A percentile compares a stretch with the other conserved stretches of the same genome.
Conservation (phyloP, 2,329 filamentous ascomycete genomes). For the Aspergillus aculeatus region DNA sequence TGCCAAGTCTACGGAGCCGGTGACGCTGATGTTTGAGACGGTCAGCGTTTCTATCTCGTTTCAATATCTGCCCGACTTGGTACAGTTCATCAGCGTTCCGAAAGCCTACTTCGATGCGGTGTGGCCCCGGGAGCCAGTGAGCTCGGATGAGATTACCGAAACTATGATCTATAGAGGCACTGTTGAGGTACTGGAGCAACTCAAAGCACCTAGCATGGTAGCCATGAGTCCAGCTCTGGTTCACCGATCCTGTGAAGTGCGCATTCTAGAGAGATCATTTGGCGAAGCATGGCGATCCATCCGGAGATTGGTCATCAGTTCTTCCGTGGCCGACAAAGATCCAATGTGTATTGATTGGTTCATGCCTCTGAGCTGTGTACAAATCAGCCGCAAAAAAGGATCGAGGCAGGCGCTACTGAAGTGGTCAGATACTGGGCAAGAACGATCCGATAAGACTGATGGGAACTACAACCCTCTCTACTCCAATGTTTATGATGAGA, state of each 20-base stretch:
- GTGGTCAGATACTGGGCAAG: conserved; percentile 35
- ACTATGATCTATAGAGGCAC: conserved; percentile 29
- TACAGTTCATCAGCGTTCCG: conserved; percentile 31
- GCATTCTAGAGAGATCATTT: conserved; percentile 31
- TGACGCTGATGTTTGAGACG: conserved; percentile 27
- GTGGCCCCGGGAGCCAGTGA: conserved; percentile 29
- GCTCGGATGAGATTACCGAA: conserved; percentile 29
- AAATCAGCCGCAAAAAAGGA: conserved; percentile 24
- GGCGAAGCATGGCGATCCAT: conserved; percentile 31
- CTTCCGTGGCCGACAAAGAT: conserved; percentile 26
- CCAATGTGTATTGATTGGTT: conserved; percentile 31
- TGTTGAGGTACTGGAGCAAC: conserved; percentile 29
- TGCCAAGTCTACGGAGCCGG: conserved; percentile 23
- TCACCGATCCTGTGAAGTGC: conserved; percentile 30
- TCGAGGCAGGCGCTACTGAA: conserved; percentile 26
- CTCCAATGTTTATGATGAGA: conserved; percentile 32
- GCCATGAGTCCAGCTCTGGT: conserved; percentile 26
- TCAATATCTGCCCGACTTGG: conserved; percentile 27
- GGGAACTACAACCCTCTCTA: conserved; percentile 31
- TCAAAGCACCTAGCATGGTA: conserved; percentile 32
- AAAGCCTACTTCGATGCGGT: conserved; percentile 34
- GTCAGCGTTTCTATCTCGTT: conserved; percentile 30
- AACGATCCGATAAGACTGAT: conserved; percentile 27
- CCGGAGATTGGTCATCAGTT: conserved; percentile 32
- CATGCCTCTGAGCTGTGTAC: conserved; percentile 31